These are phyloP conservation scores for Hyaloscypha finlandica DNA, from an alignment of 495 filamentous ascomycete species.

Conservation along the genomic window DNA sequence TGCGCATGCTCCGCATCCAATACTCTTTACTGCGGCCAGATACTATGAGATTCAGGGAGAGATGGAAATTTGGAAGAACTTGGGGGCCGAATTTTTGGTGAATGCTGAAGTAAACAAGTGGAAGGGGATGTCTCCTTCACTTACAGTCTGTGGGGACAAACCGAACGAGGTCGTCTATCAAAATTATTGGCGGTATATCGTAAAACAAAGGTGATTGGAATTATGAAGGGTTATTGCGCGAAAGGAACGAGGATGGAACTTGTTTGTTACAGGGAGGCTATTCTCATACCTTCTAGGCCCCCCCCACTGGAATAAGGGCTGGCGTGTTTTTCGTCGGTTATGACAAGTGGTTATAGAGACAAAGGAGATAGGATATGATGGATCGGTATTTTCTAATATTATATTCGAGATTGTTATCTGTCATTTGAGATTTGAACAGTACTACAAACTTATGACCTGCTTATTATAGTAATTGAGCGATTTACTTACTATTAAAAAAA, in stretches of 20 bases:
- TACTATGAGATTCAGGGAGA: constrained; percentile 17
- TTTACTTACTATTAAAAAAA: too few species aligned
- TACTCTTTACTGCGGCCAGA: constrained; percentile 16
- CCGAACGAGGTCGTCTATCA: constrained; percentile 15
- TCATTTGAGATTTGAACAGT: neutral
- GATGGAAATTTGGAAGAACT: constrained; percentile 14
- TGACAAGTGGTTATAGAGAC: neutral
- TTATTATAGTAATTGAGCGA: too few species aligned
- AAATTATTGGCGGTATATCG: constrained; percentile 20
- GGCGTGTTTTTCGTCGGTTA: neutral
- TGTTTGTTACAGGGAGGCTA: neutral
- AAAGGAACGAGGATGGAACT: constrained; percentile 12
- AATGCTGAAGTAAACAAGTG: constrained; percentile 16
- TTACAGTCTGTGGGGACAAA: constrained; percentile 13
- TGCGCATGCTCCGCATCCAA: constrained; percentile 31
- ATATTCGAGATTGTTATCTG: neutral
- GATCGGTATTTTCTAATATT: neutral
- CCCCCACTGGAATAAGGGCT: neutral
- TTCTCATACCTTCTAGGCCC: neutral
- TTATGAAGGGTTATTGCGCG: constrained; percentile 13
- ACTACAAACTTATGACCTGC: neutral
- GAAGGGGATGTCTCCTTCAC: constrained; percentile 10
- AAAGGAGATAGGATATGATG: neutral
- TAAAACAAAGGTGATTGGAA: constrained; percentile 18
- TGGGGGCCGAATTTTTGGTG: constrained; percentile 11